Evolutionary conservation across 371 early-diverging fungal genomes (phyloP), one percentile per base, ranked within the genome.

Genomic region (Coemansia sp.): DNA sequence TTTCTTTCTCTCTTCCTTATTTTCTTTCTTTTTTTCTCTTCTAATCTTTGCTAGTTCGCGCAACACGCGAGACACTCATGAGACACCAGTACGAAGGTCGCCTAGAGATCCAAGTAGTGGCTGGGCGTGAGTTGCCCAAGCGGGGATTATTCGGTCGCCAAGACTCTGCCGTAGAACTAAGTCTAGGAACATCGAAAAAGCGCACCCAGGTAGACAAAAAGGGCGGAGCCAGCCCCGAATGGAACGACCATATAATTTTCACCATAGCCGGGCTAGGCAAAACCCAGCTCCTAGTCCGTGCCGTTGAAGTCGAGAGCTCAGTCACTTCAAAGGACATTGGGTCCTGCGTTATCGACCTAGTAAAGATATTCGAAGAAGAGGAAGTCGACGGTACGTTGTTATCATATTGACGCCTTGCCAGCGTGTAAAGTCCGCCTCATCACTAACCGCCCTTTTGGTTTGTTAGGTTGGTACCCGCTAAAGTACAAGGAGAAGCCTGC

Each of bases 241-340:
- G 83, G 83, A 82, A 81, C 57, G 81, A 82, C 50, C 75, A 70
- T 48, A 64, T 82, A 46, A 37, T 55, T 24, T 67, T 76, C 37
- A 55, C 54, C 31, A 53, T 77, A 9, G 39, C 60, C 0, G 77
- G 77, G 31, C 52, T 69, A 5, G 77, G 77, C 16, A 72, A 77
- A 59, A 61, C 60, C 37, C 71, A 75, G 47, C 66, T 69, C 34
- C 43, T 58, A 2, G 71, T 80, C 8, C 16, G 34, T 6, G 68
- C 67, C 7, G 42, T 67, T 32, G 75, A 75, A 57, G 33, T 67
- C 50, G 75, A 64, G 12, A 60, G 72, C 62, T 58, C 75, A 5
- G 66, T 81, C 44, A 83, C 81, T 58, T 80, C 83, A 58, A 87
- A 86, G 55, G 64, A 85, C 42, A 88, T 90, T 56, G 86, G 86